These are phyloP conservation scores for Colletotrichum sidae DNA, from an alignment of 2,329 filamentous ascomycete genomes.

Conservation along the genomic window DNA sequence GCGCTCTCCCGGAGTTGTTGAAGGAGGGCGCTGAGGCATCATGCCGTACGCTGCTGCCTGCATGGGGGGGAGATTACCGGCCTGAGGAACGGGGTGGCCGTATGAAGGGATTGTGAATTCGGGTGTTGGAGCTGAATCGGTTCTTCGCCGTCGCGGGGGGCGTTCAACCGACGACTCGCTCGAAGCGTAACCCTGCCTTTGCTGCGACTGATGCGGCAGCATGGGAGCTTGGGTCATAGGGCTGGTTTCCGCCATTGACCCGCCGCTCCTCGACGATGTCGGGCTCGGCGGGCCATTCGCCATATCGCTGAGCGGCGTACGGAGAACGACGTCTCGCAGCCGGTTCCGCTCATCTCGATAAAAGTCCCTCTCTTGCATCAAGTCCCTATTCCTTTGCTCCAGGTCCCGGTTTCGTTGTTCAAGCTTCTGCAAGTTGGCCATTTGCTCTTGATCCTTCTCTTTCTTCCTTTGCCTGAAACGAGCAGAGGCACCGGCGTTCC, in stretches of 20 bases:
- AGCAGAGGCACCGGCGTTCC: slow-evolving; percentile 87
- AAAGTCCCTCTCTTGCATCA: slow-evolving; percentile 74
- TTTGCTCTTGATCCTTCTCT: slow-evolving; percentile 81
- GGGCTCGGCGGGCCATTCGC: slow-evolving; percentile 67
- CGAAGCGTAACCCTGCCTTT: slow-evolving; percentile 47
- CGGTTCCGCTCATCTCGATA: slow-evolving; percentile 80
- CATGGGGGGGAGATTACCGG: slow-evolving; percentile 55
- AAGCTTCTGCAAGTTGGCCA: slow-evolving; percentile 75
- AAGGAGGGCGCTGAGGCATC: slow-evolving; percentile 50
- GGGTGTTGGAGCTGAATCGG: slow-evolving; percentile 55
- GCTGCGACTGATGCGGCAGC: slow-evolving; percentile 42
- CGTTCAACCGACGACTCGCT: slow-evolving; percentile 59
- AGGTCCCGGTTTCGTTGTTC: slow-evolving; percentile 77
- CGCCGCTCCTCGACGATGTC: slow-evolving; percentile 48
- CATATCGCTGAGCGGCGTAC: slow-evolving; percentile 67
- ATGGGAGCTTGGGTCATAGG: slow-evolving; percentile 46
- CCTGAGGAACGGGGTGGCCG: slow-evolving; percentile 48
- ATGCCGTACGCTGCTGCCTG: slow-evolving; percentile 51
- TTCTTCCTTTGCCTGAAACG: slow-evolving; percentile 85
- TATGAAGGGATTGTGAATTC: slow-evolving; percentile 56
- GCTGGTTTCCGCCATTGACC: slow-evolving; percentile 52
- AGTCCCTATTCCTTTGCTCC: slow-evolving; percentile 44
- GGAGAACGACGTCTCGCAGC: slow-evolving; percentile 73
- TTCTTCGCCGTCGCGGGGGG: slow-evolving; percentile 59
- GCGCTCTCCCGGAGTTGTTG: slow-evolving; percentile 54